phyloP scores from a whole-genome alignment of 495 filamentous ascomycete genomes.

The Aspergillus ostianus region DNA sequence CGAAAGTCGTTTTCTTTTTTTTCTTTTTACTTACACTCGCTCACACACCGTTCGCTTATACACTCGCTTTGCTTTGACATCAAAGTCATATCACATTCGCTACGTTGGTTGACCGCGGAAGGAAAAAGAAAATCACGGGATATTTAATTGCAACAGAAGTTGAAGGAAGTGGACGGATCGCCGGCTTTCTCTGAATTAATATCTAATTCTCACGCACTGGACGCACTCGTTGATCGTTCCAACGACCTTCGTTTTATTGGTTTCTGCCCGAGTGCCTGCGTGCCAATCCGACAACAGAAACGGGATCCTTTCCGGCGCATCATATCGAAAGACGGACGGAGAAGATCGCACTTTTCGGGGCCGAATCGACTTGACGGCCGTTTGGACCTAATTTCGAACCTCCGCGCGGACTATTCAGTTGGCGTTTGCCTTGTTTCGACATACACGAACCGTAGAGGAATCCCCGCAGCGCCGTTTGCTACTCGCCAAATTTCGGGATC shows the following conservation, averaged over 20 bases:
- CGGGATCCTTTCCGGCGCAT: conserved; percentile 1
- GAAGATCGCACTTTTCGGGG: not conserved
- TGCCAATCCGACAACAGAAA: conserved; percentile 13
- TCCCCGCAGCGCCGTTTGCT: conserved; percentile 21
- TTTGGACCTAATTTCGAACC: conserved; percentile 5
- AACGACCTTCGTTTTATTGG: conserved; percentile 22
- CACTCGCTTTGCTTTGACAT: conserved; percentile 47
- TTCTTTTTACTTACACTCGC: conserved; percentile 38
- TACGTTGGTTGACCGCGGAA: conserved; percentile 30
- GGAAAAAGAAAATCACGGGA: conserved; percentile 18
- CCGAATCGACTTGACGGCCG: conserved; percentile 11
- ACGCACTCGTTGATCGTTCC: conserved; percentile 22
- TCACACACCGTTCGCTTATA: conserved; percentile 43
- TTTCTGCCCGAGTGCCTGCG: conserved; percentile 7
- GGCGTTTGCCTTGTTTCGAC: conserved; percentile 18
- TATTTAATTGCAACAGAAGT: conserved; percentile 5
- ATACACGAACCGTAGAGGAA: conserved; percentile 17
- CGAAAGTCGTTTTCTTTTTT: conserved; percentile 12
- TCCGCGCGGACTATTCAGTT: conserved; percentile 10
- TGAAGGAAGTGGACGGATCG: conserved; percentile 3
- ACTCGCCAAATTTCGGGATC: conserved; percentile 3
- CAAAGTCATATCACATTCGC: conserved; percentile 43
- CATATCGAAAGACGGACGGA: conserved; percentile 1
- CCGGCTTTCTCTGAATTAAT: conserved; percentile 15
- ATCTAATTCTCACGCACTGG: conserved; percentile 20